Percentiles rank a stretch among this genome's conserved stretches.
phyloP scores from a whole-genome alignment of 768 basidiomycete species.

The Hypsizygus marmoreus region DNA sequence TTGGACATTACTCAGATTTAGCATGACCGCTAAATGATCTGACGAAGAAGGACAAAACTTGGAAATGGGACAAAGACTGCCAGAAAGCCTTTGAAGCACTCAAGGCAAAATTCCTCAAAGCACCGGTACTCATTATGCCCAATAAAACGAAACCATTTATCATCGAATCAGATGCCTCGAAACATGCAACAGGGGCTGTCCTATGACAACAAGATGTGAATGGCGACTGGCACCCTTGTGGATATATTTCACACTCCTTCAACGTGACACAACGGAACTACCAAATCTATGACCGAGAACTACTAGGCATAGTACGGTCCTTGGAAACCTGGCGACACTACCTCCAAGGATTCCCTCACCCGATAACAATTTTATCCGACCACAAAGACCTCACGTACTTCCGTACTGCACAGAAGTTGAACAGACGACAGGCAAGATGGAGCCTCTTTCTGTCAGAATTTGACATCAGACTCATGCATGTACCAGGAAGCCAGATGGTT shows the following conservation, averaged over 20 bases:
- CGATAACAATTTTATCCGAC: slow-evolving; percentile 17
- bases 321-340: slow-evolving; percentile 32
- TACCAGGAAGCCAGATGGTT: slow-evolving; percentile 7
- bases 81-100: slow-evolving; percentile 28
- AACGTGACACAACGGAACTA: slow-evolving; percentile 32
- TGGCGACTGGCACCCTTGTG: slow-evolving; percentile 33
- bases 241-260: slow-evolving; percentile 30
- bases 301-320: slow-evolving; percentile 43
- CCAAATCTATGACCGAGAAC: slow-evolving; percentile 42
- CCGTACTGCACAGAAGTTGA: slow-evolving; percentile 11
- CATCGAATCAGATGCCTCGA: slow-evolving; percentile 32
- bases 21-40: slow-evolving; percentile 28
- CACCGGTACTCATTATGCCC: slow-evolving; percentile 25
- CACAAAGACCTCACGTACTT: slow-evolving; percentile 28
- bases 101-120: slow-evolving; percentile 24
- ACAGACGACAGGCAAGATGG: slow-evolving; percentile 12
- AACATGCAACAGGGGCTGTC: slow-evolving; percentile 32
- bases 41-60: slow-evolving; percentile 25
- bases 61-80: slow-evolving; percentile 23
- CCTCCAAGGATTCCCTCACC: slow-evolving; percentile 14
- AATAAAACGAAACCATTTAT: slow-evolving; percentile 16
- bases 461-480: slow-evolving; percentile 4
- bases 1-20: slow-evolving; percentile 29
- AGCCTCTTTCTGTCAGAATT: slow-evolving; percentile 7
- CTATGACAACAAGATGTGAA: slow-evolving; percentile 29